Conservation (phyloP, 2,329 filamentous ascomycete genomes). For the Arthrobotrys megalospora region DNA sequence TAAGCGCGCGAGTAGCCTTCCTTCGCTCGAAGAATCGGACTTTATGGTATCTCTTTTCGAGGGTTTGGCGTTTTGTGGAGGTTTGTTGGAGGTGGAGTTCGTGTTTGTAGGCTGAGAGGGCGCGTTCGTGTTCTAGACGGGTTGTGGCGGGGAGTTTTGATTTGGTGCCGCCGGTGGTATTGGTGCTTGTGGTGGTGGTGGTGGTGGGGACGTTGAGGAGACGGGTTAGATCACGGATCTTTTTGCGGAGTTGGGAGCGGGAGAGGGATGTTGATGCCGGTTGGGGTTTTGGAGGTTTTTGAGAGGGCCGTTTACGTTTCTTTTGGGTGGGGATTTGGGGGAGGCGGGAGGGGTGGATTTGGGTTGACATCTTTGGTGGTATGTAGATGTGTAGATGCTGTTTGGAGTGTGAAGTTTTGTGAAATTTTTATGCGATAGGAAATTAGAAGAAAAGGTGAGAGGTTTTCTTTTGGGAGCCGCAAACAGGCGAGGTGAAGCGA, state of each 20-base stretch:
- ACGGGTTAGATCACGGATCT: constrained; percentile 78
- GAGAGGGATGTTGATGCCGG: constrained; percentile 68
- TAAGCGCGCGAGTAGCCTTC: constrained; percentile 50
- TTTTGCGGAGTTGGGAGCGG: constrained; percentile 76
- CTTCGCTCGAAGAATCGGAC: constrained; percentile 79
- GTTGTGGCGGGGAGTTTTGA: constrained; percentile 77
- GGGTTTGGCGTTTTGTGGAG: constrained; percentile 76
- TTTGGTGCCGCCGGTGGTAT: too few species aligned
- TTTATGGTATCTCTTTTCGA: constrained; percentile 87
- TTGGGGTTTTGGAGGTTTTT: constrained; percentile 50
- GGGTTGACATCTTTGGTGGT: constrained; percentile 38
- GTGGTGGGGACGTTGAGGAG: constrained; percentile 74
- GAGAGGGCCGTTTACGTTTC: constrained; percentile 7
- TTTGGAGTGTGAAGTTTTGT: constrained; percentile 9
- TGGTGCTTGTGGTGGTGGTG: constrained; percentile 67
- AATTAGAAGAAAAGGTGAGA: neutral
- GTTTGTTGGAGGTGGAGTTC: constrained; percentile 75
- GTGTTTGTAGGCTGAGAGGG: constrained; percentile 77
- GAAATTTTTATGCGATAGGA: constrained; percentile 23
- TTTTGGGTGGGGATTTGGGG: constrained; percentile 43
- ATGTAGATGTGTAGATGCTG: constrained; percentile 6
- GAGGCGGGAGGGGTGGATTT: constrained; percentile 48
- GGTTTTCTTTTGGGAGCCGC: constrained; percentile 31
- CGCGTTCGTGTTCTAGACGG: constrained; percentile 79
- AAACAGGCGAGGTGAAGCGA: constrained; percentile 42